phyloP scores from a whole-genome alignment of 1,139 yeast genomes.

The Debaryomyces robertsiae region DNA sequence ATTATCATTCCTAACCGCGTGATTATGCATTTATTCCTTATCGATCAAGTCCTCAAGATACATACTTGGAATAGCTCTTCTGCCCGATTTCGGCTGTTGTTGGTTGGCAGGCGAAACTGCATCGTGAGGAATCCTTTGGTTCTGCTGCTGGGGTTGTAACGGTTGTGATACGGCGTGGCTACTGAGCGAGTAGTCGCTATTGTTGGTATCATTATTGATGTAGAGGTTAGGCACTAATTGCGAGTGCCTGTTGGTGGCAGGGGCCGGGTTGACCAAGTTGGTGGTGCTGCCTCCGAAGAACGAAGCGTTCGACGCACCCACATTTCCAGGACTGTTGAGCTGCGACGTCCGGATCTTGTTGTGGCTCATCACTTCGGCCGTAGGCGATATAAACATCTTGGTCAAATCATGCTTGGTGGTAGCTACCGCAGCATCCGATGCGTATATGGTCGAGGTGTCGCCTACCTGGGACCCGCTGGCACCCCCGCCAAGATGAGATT shows the following conservation, averaged over 20 bases:
- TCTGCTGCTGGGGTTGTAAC: constrained; percentile 15
- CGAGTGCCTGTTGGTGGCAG: constrained; percentile 36
- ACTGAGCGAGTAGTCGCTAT: constrained; percentile 36
- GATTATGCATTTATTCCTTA: constrained; percentile 16
- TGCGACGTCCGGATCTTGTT: constrained; percentile 31
- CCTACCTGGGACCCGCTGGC: constrained; percentile 32
- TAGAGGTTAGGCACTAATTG: constrained; percentile 39
- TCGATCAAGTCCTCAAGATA: constrained; percentile 60
- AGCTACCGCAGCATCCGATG: constrained; percentile 36
- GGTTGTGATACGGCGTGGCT: constrained; percentile 16
- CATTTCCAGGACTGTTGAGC: constrained; percentile 21
- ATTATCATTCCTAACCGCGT: too few relatives aligned
- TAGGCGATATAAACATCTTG: constrained; percentile 73
- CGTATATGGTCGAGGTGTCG: constrained; percentile 43
- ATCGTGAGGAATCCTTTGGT: constrained; percentile 13
- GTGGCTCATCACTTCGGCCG: constrained; percentile 68
- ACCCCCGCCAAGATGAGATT: constrained; percentile 19
- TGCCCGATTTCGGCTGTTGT: constrained; percentile 18
- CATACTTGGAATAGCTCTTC: constrained; percentile 55
- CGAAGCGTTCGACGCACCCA: constrained; percentile 19
- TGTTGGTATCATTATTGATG: constrained; percentile 36
- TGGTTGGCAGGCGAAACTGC: constrained; percentile 8
- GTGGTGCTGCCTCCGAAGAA: constrained; percentile 30
- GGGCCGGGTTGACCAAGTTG: constrained; percentile 27
- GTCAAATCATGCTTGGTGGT: constrained; percentile 47